Percentiles rank a stretch among this genome's conserved stretches.
Conservation (phyloP, 1,284 basidiomycete species). For the Rhodotorula sp. region DNA sequence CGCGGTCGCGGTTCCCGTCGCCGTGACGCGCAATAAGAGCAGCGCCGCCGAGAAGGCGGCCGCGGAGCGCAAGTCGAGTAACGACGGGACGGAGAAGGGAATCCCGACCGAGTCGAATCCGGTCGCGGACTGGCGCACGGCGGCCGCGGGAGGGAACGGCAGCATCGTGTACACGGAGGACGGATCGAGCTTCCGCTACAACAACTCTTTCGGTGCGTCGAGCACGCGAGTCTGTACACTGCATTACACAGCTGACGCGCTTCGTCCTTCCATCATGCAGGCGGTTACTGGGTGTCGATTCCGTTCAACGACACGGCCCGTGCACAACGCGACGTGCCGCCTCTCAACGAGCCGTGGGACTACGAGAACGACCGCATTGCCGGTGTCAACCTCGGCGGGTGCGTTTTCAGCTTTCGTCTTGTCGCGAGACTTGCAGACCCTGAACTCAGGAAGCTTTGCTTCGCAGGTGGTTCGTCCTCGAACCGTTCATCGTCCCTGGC, state of each 20-base stretch:
- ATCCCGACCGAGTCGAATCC: constrained; percentile 41
- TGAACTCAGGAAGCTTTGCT: too few relatives aligned
- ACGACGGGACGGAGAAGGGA: constrained; percentile 24
- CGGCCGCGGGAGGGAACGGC: constrained; percentile 66
- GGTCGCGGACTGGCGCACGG: constrained; percentile 47
- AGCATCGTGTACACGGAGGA: constrained; percentile 65
- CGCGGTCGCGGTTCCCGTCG: constrained; percentile 52
- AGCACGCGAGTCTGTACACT: background rate
- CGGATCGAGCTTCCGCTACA: constrained; percentile 68
- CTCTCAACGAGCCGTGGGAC: constrained; percentile 77
- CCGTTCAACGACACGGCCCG: constrained; percentile 75
- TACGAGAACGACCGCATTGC: constrained; percentile 65
- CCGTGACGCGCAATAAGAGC: constrained; percentile 29
- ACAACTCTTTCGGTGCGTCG: constrained; percentile 72
- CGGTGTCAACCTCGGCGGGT: constrained; percentile 44
- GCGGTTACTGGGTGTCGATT: constrained; percentile 51
- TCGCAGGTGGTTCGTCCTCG: constrained; percentile 79
- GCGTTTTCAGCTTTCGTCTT: background rate
- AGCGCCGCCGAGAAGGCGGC: constrained; percentile 30
- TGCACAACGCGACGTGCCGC: constrained; percentile 78
- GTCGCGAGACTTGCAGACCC: background rate
- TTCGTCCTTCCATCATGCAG: constrained; percentile 21
- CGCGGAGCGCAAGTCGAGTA: constrained; percentile 28
- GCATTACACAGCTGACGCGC: too few relatives aligned
- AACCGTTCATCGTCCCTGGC: constrained; percentile 82